Conservation (phyloP, 2,329 filamentous ascomycete genomes). For the Sporothrix phasma region DNA sequence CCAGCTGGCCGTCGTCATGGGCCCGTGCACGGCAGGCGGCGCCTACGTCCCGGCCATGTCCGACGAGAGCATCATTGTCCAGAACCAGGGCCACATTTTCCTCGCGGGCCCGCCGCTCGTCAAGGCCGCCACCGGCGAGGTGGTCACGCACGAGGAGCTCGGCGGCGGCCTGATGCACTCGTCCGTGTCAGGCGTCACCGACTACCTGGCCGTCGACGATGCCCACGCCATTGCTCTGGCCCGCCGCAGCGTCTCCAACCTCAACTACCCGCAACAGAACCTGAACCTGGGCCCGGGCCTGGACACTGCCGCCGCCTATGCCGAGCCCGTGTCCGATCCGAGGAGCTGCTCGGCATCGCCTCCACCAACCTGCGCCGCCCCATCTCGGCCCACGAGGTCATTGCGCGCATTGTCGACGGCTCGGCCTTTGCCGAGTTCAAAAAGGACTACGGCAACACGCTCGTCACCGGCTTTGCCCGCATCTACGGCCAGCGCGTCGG, state of each 20-base stretch:
- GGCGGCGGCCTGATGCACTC: conserved; percentile 86
- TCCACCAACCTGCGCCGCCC: conserved; percentile 82
- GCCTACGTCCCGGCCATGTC: conserved; percentile 97
- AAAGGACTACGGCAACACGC: conserved; percentile 73
- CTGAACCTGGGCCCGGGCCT: conserved; percentile 35
- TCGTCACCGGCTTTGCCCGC: conserved; percentile 82
- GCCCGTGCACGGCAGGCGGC: conserved; percentile 88
- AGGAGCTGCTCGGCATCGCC: conserved; percentile 79
- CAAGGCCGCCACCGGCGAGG: conserved; percentile 90
- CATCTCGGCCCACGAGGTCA: conserved; percentile 79
- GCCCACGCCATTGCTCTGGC: conserved; percentile 83
- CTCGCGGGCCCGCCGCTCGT: conserved; percentile 88
- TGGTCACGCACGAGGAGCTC: conserved; percentile 80
- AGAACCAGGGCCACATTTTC: conserved; percentile 95
- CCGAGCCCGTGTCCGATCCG: conserved; percentile 70
- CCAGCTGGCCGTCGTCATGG: conserved; percentile 93
- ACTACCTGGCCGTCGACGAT: conserved; percentile 91
- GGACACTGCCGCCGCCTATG: conserved; percentile 34
- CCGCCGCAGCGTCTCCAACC: conserved; percentile 71
- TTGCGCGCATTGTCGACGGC: conserved; percentile 85
- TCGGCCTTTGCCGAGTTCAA: conserved; percentile 93
- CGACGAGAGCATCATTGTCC: conserved; percentile 93
- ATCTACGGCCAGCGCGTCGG: conserved; percentile 88
- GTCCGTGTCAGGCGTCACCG: conserved; percentile 83
- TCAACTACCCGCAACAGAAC: conserved; percentile 56